Percentiles rank a stretch among this genome's conserved stretches.
Conservation (phyloP, 495 filamentous ascomycete genomes). For the Stereocaulon alpinum region DNA sequence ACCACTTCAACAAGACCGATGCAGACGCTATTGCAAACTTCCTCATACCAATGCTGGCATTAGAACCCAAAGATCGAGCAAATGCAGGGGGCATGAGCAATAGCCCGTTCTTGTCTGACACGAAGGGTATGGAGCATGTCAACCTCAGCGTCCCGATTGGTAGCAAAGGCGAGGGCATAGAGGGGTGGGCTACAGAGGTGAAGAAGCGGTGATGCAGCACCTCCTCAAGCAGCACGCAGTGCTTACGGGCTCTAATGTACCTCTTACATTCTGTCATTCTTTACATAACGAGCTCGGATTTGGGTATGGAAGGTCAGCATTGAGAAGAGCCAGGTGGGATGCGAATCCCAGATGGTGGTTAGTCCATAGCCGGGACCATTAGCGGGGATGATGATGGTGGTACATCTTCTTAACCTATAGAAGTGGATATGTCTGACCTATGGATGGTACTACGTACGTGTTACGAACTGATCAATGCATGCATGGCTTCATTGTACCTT, state of each 20-base stretch:
- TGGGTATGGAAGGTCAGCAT: neutral
- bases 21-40: slow-evolving; percentile 72
- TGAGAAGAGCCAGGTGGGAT: neutral
- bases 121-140: slow-evolving; percentile 76
- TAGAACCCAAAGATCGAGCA: slow-evolving; percentile 75
- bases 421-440: neutral
- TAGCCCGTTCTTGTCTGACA: slow-evolving; percentile 69
- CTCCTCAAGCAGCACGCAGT: neutral
- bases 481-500: neutral
- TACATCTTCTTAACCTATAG: slow-evolving; percentile 5
- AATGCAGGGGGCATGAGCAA: slow-evolving; percentile 93
- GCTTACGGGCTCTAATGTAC: neutral
- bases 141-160: slow-evolving; percentile 63
- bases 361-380: neutral
- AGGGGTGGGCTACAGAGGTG: slow-evolving; percentile 86
- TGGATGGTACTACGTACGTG: neutral
- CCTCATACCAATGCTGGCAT: slow-evolving; percentile 82
- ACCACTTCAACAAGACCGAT: slow-evolving; percentile 79
- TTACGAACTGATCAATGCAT: slow-evolving; percentile 3
- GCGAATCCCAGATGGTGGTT: neutral
- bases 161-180: slow-evolving; percentile 83
- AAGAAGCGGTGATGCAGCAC: slow-evolving; percentile 60
- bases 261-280: slow-evolving; percentile 1
- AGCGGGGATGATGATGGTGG: neutral
- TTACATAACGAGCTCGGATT: neutral